Conservation (phyloP, 2,329 filamentous ascomycete species). For the Purpureocillium lavendulum region DNA sequence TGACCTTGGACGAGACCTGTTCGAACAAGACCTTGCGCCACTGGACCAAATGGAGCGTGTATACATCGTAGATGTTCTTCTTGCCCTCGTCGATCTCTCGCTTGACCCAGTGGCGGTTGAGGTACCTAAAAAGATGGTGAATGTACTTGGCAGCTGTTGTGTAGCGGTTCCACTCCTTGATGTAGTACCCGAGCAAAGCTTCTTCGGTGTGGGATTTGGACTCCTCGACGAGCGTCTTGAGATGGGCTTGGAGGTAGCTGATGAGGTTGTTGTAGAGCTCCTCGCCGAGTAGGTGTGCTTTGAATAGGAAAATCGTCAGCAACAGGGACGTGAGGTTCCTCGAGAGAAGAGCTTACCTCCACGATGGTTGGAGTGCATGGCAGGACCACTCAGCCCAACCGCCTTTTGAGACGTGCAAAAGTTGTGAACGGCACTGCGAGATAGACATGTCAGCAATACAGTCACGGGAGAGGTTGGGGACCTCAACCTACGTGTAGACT, state of each 20-base stretch:
- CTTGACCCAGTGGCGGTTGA: conserved; percentile 98
- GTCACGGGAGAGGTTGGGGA: not conserved
- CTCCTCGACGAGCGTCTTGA: conserved; percentile 59
- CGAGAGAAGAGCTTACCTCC: conserved; percentile 46
- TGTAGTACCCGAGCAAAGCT: conserved; percentile 85
- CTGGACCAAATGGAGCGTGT: conserved; percentile 89
- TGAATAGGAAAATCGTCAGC: not conserved
- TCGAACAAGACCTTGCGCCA: conserved; percentile 91
- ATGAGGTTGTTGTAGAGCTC: conserved; percentile 92
- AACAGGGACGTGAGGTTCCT: not conserved
- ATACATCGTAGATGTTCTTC: conserved; percentile 96
- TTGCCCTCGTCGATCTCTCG: conserved; percentile 98
- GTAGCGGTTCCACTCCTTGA: conserved; percentile 92
- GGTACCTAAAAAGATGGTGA: conserved; percentile 91
- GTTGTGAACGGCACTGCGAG: conserved; percentile 77
- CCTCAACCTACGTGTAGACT: conserved; percentile 67
- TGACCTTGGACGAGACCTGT: conserved; percentile 77
- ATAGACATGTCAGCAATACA: conserved; percentile 24
- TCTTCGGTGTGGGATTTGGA: conserved; percentile 82
- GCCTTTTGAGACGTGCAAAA: conserved; percentile 98
- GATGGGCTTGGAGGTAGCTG: conserved; percentile 71
- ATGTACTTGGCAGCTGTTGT: conserved; percentile 95
- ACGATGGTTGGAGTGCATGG: conserved; percentile 30
- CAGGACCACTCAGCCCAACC: conserved; percentile 47
- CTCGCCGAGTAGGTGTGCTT: conserved; percentile 89